Conservation (phyloP, 129 eudicot genomes). For the Flaveria ramosissima region DNA sequence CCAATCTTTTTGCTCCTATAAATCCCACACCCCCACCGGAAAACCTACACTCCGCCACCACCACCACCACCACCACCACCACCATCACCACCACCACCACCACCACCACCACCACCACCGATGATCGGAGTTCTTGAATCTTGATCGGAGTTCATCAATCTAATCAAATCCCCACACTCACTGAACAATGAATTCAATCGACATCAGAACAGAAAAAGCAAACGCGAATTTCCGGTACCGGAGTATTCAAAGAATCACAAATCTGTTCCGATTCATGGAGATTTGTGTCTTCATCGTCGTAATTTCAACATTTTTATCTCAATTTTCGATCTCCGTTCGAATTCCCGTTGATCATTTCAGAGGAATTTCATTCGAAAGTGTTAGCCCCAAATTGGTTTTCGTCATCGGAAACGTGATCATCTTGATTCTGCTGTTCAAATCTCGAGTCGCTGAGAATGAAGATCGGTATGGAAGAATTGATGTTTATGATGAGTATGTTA, state of each 20-base stretch:
- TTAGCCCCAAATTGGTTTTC: conserved; percentile 67
- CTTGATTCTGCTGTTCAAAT: conserved; percentile 49
- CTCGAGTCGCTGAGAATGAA: conserved; percentile 32
- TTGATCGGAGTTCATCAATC: conserved; percentile 17
- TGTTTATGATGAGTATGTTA: conserved; percentile 48
- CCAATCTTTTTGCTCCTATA: neutral
- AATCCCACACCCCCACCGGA: conserved; percentile 20
- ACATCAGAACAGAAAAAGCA: conserved; percentile 59
- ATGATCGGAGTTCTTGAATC: conserved; percentile 32
- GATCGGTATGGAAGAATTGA: conserved; percentile 20
- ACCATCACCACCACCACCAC: neutral
- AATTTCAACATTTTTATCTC: conserved; percentile 47
- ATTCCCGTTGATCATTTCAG: conserved; percentile 43
- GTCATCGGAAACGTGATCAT: conserved; percentile 72
- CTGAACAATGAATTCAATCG: conserved; percentile 64
- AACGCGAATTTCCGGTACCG: conserved; percentile 48
- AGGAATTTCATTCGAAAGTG: conserved; percentile 32
- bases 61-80: conserved; percentile 1
- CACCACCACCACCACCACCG: conserved; percentile 2
- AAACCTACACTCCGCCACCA: conserved; percentile 10
- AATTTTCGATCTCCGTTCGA: conserved; percentile 44
- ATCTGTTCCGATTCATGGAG: conserved; percentile 58
- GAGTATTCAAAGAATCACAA: conserved; percentile 41
- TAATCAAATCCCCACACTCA: neutral
- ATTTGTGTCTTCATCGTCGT: conserved; percentile 43